Evolutionary conservation across 108 stramenopile species (phyloP).

Genomic region (Stephanodiscus triporus): DNA sequence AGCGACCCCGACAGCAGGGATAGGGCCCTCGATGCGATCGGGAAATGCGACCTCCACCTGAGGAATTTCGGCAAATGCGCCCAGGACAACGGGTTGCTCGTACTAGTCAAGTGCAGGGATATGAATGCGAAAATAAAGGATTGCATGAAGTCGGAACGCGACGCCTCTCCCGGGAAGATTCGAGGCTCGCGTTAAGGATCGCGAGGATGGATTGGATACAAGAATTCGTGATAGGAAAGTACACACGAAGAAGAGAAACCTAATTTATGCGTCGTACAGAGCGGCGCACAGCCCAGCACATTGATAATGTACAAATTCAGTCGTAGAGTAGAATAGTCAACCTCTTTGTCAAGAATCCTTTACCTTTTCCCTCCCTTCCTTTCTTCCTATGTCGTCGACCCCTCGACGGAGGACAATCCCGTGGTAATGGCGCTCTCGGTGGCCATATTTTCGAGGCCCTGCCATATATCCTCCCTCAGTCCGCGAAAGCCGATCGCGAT

Average conservation of each 20-base stretch:
- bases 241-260: background rate
- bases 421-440: constrained; percentile 25
- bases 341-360: background rate
- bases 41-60: constrained; percentile 61
- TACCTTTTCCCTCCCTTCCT: background rate
- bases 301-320: too few species aligned
- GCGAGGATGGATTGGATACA: too few species aligned
- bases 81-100: constrained; percentile 66
- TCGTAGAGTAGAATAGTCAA: too few species aligned
- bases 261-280: too few species aligned
- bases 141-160: constrained; percentile 63
- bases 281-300: too few species aligned
- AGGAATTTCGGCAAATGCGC: constrained; percentile 74
- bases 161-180: too few species aligned
- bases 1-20: too few species aligned
- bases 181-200: too few species aligned
- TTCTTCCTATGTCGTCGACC: background rate
- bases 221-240: background rate
- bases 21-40: constrained; percentile 40
- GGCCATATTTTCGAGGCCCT: constrained; percentile 16
- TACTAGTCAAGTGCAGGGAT: constrained; percentile 69
- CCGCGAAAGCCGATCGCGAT: constrained; percentile 16
- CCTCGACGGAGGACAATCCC: background rate
- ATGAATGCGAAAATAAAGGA: constrained; percentile 61
- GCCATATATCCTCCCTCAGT: constrained; percentile 19